Percentiles rank a stretch among this genome's conserved stretches.
Conservation (phyloP, 176 grass and related monocot genomes). For the Musa itinerans region DNA sequence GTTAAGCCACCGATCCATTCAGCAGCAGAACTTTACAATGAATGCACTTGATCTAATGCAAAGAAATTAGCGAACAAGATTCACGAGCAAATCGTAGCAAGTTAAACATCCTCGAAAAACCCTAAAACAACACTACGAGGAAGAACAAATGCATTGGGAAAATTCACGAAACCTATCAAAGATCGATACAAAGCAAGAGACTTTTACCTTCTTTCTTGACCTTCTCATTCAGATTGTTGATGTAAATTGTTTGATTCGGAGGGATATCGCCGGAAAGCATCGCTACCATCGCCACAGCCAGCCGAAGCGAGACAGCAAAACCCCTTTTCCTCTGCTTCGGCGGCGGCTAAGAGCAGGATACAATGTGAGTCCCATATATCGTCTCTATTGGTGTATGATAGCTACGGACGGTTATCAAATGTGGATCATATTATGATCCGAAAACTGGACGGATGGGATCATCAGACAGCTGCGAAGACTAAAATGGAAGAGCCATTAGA, state of each 20-base stretch:
- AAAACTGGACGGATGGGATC: too few relatives aligned
- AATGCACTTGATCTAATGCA: neutral
- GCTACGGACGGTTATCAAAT: neutral
- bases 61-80: neutral
- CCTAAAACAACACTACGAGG: neutral
- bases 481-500: too few relatives aligned
- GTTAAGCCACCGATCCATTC: neutral
- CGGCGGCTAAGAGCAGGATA: neutral
- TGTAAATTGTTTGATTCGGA: constrained; percentile 89
- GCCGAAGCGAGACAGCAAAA: neutral
- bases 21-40: neutral
- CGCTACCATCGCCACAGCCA: constrained; percentile 16
- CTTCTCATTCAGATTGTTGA: constrained; percentile 92
- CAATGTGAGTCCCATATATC: neutral
- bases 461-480: too few relatives aligned
- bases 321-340: too few relatives aligned
- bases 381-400: neutral
- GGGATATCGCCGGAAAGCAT: constrained; percentile 94
- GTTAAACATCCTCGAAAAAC: constrained; percentile 16
- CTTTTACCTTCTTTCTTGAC: constrained; percentile 87
- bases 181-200: neutral
- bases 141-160: neutral
- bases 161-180: neutral
- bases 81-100: neutral
- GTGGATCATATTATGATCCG: too few relatives aligned